Percentiles rank a stretch among this genome's conserved stretches.
Conservation (phyloP, 2,329 filamentous ascomycete species). For the Xylariaceae sp. region DNA sequence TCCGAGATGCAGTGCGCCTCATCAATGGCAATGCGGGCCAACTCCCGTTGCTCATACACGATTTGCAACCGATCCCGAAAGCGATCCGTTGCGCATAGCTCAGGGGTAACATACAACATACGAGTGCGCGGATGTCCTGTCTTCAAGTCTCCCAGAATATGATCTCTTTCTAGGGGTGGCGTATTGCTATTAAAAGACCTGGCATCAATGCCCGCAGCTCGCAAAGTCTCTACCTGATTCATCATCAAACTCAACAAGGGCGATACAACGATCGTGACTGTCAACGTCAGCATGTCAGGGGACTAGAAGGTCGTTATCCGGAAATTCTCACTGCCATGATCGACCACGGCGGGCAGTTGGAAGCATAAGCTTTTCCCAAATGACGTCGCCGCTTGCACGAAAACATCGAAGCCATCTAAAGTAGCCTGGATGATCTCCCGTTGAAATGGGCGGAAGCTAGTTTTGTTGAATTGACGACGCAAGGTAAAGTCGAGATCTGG, state of each 20-base stretch:
- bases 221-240: constrained; percentile 83
- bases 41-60: constrained; percentile 74
- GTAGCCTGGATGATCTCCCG: constrained; percentile 82
- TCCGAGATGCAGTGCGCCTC: constrained; percentile 97
- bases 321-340: constrained; percentile 67
- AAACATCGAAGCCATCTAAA: constrained; percentile 81
- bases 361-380: constrained; percentile 95
- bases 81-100: constrained; percentile 71
- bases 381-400: constrained; percentile 83
- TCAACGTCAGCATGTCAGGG: constrained; percentile 6
- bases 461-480: constrained; percentile 60
- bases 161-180: constrained; percentile 56
- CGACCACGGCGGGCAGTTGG: constrained; percentile 83
- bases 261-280: constrained; percentile 67
- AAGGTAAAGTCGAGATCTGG: constrained; percentile 62
- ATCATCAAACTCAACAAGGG: constrained; percentile 89
- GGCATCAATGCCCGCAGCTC: constrained; percentile 69
- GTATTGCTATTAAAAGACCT: constrained; percentile 86
- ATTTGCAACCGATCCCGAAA: constrained; percentile 72
- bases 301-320: not conserved
- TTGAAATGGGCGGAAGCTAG: constrained; percentile 65
- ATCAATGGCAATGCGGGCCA: constrained; percentile 85
- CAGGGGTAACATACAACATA: constrained; percentile 89
- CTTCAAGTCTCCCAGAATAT: constrained; percentile 75
- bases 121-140: constrained; percentile 81